Evolutionary conservation across 2,329 filamentous ascomycete species (phyloP).

Genomic region (Aspergillus persii): DNA sequence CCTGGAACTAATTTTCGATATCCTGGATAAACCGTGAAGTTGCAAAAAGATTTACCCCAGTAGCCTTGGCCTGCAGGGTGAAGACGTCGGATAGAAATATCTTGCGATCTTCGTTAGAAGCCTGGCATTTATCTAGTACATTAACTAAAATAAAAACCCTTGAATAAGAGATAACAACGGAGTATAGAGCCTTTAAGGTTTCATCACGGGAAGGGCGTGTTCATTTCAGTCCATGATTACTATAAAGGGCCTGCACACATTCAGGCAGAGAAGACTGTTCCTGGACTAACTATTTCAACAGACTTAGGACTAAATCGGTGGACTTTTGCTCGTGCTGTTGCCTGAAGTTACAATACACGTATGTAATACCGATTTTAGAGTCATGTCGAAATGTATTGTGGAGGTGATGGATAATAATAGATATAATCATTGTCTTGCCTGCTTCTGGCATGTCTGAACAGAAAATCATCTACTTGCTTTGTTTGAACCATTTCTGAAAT

Average conservation of each 20-base stretch:
- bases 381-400: not conserved
- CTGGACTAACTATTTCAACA: conserved; percentile 41
- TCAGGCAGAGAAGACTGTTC: conserved; percentile 23
- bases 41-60: conserved; percentile 27
- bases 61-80: conserved; percentile 14
- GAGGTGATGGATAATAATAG: conserved; percentile 4
- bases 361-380: conserved; percentile 39
- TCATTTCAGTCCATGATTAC: conserved; percentile 4
- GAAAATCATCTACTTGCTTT: too few species aligned
- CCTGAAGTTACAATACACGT: conserved; percentile 50
- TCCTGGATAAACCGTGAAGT: conserved; percentile 33
- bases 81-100: conserved; percentile 22
- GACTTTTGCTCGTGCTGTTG: conserved; percentile 38
- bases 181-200: conserved; percentile 18
- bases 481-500: too few species aligned
- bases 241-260: conserved; percentile 29
- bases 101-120: not conserved
- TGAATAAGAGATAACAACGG: conserved; percentile 17
- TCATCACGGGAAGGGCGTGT: conserved; percentile 27
- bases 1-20: conserved; percentile 21
- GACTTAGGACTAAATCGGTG: conserved; percentile 30
- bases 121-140: conserved; percentile 32
- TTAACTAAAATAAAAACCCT: conserved; percentile 28
- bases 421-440: too few species aligned
- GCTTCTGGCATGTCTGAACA: too few species aligned